Evolutionary conservation across 2,329 filamentous ascomycete genomes (phyloP).

Genomic region (Monosporascus sp.): DNA sequence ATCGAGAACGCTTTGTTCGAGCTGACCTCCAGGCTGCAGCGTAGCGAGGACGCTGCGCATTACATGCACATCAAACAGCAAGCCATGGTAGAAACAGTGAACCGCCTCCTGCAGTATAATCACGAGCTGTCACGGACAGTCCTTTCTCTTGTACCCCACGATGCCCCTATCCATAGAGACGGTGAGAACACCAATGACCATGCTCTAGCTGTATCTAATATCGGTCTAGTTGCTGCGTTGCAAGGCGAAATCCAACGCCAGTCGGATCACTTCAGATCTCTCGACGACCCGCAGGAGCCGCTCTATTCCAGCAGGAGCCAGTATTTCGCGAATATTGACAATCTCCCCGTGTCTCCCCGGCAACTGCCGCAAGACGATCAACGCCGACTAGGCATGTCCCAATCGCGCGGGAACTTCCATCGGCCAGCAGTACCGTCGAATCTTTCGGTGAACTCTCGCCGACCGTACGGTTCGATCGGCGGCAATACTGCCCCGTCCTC

Average conservation of each 20-base stretch:
- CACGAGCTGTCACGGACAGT: conserved; percentile 76
- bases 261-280: conserved; percentile 48
- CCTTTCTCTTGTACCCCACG: conserved; percentile 66
- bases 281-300: conserved; percentile 64
- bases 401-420: conserved; percentile 60
- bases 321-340: conserved; percentile 64
- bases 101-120: conserved; percentile 68
- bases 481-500: conserved; percentile 65
- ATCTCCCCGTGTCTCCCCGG: conserved; percentile 78
- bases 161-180: conserved; percentile 75
- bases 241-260: conserved; percentile 59
- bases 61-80: conserved; percentile 78
- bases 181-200: conserved; percentile 49
- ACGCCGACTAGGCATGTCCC: conserved; percentile 62
- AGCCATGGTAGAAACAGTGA: conserved; percentile 73
- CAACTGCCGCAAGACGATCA: conserved; percentile 83
- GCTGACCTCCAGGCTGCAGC: conserved; percentile 66
- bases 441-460: conserved; percentile 67
- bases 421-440: conserved; percentile 78
- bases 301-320: conserved; percentile 59
- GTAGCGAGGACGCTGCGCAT: conserved; percentile 78
- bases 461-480: conserved; percentile 81
- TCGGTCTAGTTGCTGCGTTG: conserved; percentile 44
- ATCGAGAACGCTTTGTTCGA: conserved; percentile 84
- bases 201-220: conserved; percentile 19